These are phyloP conservation scores for Plasmodium vinckei DNA, from an alignment of 169 alveolate genomes.

Conservation along the genomic window DNA sequence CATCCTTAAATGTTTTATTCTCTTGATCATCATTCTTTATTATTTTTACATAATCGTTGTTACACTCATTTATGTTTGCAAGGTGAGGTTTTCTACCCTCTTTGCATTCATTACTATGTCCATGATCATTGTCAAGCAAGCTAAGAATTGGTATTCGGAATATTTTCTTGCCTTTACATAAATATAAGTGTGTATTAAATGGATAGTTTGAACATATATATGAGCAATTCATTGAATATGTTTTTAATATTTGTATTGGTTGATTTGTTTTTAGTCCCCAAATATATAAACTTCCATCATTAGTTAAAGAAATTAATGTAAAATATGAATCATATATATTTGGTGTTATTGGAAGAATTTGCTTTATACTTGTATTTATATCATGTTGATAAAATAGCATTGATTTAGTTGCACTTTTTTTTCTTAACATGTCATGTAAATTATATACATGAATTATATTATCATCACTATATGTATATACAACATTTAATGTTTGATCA, in stretches of 20 bases:
- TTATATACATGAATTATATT: slow-evolving; percentile 62
- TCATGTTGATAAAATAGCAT: slow-evolving; percentile 58
- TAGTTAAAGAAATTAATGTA: slow-evolving; percentile 53
- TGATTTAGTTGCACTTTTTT: slow-evolving; percentile 34
- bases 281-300: slow-evolving; percentile 37
- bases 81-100: neutral
- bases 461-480: slow-evolving; percentile 74
- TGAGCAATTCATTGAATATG: slow-evolving; percentile 37
- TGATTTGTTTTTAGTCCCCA: slow-evolving; percentile 61
- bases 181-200: slow-evolving; percentile 66
- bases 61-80: neutral
- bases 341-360: slow-evolving; percentile 53
- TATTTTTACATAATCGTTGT: slow-evolving; percentile 33
- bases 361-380: slow-evolving; percentile 68
- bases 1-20: neutral
- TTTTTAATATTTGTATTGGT: slow-evolving; percentile 51
- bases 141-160: slow-evolving; percentile 50
- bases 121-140: neutral
- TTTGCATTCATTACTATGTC: neutral
- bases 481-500: slow-evolving; percentile 50
- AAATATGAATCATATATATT: slow-evolving; percentile 46
- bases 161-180: slow-evolving; percentile 68
- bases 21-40: neutral
- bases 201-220: slow-evolving; percentile 68
- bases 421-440: slow-evolving; percentile 64